phyloP scores from a whole-genome alignment of 345 rosid genomes.

The Laguncularia racemosa region DNA sequence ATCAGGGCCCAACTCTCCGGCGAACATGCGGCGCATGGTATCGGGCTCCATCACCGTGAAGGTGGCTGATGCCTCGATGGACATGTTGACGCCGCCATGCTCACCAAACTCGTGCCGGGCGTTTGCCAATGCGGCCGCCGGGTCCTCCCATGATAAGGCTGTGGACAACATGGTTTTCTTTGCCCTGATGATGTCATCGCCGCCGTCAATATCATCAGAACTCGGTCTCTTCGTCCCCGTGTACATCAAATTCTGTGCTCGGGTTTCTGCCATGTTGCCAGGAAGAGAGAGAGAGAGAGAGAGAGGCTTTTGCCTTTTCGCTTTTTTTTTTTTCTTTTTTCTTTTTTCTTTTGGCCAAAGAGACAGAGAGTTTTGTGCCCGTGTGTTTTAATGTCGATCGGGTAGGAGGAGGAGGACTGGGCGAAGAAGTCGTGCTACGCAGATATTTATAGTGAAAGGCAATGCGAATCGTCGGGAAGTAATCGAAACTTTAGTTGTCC shows the following conservation, averaged over 20 bases:
- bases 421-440: too few species aligned
- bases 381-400: neutral
- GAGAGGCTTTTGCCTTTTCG: neutral
- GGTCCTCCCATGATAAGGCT: slow-evolving; percentile 39
- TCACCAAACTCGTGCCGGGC: slow-evolving; percentile 92
- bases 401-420: too few species aligned
- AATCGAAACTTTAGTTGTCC: too few species aligned
- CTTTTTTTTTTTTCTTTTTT: too few species aligned
- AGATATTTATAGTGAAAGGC: too few species aligned
- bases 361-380: neutral
- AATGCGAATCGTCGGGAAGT: too few species aligned
- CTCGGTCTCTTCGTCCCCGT: slow-evolving; percentile 49
- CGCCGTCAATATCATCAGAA: slow-evolving; percentile 32
- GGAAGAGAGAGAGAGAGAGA: slow-evolving; percentile 8
- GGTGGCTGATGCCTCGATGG: slow-evolving; percentile 97
- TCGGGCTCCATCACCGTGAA: slow-evolving; percentile 99
- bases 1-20: slow-evolving; percentile 95
- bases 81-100: slow-evolving; percentile 98
- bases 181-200: slow-evolving; percentile 16
- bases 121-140: slow-evolving; percentile 68
- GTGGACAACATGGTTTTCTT: slow-evolving; percentile 41
- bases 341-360: too few species aligned
- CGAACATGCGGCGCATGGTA: slow-evolving; percentile 83
- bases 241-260: slow-evolving; percentile 20
- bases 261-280: slow-evolving; percentile 33